Evolutionary conservation across 352 stramenopile species (phyloP), one percentile per base, ranked within the genome.

Genomic region (Phytophthora litchii): DNA sequence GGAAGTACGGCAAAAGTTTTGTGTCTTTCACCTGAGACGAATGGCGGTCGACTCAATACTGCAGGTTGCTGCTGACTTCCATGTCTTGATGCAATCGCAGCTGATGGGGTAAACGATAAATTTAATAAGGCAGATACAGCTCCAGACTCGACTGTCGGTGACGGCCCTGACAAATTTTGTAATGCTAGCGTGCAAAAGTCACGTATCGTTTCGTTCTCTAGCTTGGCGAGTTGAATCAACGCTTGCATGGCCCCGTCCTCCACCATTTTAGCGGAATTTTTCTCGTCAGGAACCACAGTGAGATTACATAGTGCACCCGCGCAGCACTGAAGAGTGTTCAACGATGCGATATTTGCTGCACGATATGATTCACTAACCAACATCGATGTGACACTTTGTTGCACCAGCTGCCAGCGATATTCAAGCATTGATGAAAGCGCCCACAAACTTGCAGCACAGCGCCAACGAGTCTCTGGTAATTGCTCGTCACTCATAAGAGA

Each of bases 121-220:
- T 69, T 77, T 31, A 92, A 59, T 17, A 92, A 51, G 2, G 71
- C 80, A 0, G 80, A 82, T 2, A 93, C 79, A 1, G 84, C 73
- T 2, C 82, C 84, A 7, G 76, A 78, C n/a, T 88, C 77, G 13
- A 94, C 76, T 38, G 70, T 89, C 0, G 84, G 83, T 0, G 82
- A 90, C 37, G 88, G 72, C 7, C 69, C 62, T 4, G 82, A 91
- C 2, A 94, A 47, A 60, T 94, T 92, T 0, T 82, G 87, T 7
- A 94, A 56, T 12, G 84, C 82, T 7, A 87, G 56, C 14, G 84
- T 90, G 27, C 84, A 94, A 42, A 81, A 66, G 31, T 92, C 81
- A 2, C 79, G 80, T 10, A 90, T 78, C 0, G 76, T 71, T 17
- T 87, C 71, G 29, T 82, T 80, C 14, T 87, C 84, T 12, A 81